phyloP scores from a whole-genome alignment of 192 early-diverging fungal species.

The Backusella luteola region DNA sequence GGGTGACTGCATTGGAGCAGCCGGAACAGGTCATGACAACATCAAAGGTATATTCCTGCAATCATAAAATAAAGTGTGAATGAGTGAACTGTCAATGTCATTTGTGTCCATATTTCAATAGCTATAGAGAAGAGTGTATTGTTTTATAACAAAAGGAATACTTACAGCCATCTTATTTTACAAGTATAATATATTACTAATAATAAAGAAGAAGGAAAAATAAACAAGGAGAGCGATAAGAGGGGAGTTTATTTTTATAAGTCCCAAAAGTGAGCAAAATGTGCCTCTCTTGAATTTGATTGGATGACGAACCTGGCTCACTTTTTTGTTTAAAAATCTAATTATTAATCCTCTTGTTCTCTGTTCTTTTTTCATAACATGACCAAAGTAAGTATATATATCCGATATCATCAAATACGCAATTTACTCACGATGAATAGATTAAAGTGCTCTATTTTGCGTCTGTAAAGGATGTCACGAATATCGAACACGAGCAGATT shows the following conservation, averaged over 20 bases:
- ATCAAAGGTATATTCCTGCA: constrained; percentile 64
- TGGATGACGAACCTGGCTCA: background rate
- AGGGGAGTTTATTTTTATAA: background rate
- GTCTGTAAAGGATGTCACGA: constrained; percentile 48
- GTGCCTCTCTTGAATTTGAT: background rate
- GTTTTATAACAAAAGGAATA: background rate
- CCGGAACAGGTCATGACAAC: constrained; percentile 81
- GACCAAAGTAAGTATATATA: background rate
- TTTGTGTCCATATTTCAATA: background rate
- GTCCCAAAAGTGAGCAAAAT: background rate
- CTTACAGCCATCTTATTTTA: background rate
- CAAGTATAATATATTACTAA: background rate
- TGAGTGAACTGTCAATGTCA: background rate
- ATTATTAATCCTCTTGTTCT: background rate
- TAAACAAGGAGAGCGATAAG: background rate
- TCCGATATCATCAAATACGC: background rate
- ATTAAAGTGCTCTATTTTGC: constrained; percentile 65
- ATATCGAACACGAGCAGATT: constrained; percentile 42
- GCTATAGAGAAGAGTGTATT: too few species aligned
- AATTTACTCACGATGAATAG: constrained; percentile 22
- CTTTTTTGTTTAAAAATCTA: background rate
- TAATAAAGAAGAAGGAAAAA: background rate
- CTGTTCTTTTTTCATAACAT: background rate
- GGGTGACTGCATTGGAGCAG: constrained; percentile 72
- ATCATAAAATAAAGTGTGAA: background rate